Percentiles rank a stretch among this genome's conserved stretches.
Conservation (phyloP, 352 stramenopile genomes). For the Halophytophthora polymorphica region DNA sequence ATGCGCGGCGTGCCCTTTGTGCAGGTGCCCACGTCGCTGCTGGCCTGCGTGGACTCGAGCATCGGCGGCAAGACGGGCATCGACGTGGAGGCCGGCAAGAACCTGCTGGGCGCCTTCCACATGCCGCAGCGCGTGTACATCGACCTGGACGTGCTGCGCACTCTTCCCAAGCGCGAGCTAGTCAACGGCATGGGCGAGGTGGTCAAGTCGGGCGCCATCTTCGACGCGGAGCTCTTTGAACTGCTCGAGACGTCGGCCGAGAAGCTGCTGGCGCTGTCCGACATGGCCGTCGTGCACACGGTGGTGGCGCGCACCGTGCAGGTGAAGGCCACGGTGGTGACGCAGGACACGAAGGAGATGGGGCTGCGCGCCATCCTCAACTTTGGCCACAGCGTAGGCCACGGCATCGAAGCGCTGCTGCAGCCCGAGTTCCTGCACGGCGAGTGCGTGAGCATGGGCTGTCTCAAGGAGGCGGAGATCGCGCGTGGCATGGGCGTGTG, state of each 20-base stretch:
- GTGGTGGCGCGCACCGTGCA: constrained; percentile 67
- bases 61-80: constrained; percentile 98
- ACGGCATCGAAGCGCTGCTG: constrained; percentile 96
- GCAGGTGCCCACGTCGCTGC: constrained; percentile 95
- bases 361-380: constrained; percentile 96
- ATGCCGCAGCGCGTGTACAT: constrained; percentile 97
- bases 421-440: constrained; percentile 96
- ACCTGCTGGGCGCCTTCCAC: constrained; percentile 98
- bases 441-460: constrained; percentile 97
- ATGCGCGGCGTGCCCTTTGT: constrained; percentile 90
- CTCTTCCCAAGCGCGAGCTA: constrained; percentile 95
- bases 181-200: constrained; percentile 95
- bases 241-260: constrained; percentile 92
- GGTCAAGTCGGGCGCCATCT: constrained; percentile 98
- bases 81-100: constrained; percentile 95
- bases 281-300: constrained; percentile 68
- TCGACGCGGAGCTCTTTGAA: constrained; percentile 91
- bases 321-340: constrained; percentile 96
- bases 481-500: constrained; percentile 73
- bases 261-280: constrained; percentile 51
- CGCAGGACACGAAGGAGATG: constrained; percentile 94
- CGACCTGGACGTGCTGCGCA: constrained; percentile 91
- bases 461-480: constrained; percentile 96
- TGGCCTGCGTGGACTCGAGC: constrained; percentile 98
- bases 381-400: constrained; percentile 98